phyloP scores from a whole-genome alignment of 805 yeast species.

The Teunomyces stri region DNA sequence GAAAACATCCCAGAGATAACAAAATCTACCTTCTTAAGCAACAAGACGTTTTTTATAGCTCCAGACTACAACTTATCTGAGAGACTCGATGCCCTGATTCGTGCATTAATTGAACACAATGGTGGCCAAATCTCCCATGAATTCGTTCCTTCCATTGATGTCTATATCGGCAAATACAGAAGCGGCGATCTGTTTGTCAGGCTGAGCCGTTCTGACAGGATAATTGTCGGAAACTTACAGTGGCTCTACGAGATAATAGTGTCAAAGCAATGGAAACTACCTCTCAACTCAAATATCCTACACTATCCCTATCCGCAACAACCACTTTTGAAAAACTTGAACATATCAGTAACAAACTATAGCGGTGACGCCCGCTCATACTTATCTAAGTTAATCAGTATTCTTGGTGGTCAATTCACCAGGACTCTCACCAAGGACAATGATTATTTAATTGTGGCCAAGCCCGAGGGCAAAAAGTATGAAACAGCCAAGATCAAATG shows the following conservation, averaged over 20 bases:
- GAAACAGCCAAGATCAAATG: constrained; percentile 65
- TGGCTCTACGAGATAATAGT: constrained; percentile 76
- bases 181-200: constrained; percentile 52
- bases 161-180: constrained; percentile 62
- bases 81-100: constrained; percentile 37
- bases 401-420: constrained; percentile 77
- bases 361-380: constrained; percentile 82
- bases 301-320: constrained; percentile 65
- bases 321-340: constrained; percentile 53
- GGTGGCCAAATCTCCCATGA: constrained; percentile 51
- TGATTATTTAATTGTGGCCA: constrained; percentile 70
- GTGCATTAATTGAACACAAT: constrained; percentile 42
- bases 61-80: constrained; percentile 56
- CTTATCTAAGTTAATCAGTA: constrained; percentile 56
- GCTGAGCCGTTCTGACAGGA: constrained; percentile 40
- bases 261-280: constrained; percentile 53
- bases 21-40: constrained; percentile 33
- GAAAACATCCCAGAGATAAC: constrained; percentile 11
- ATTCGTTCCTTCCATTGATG: constrained; percentile 22
- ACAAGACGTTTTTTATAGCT: constrained; percentile 50
- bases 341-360: constrained; percentile 73
- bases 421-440: constrained; percentile 61
- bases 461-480: constrained; percentile 69
- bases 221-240: constrained; percentile 59
- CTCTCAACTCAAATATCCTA: constrained; percentile 51